Evolutionary conservation across 148 eudicot species (phyloP).

Genomic region (Limonium bicolor): DNA sequence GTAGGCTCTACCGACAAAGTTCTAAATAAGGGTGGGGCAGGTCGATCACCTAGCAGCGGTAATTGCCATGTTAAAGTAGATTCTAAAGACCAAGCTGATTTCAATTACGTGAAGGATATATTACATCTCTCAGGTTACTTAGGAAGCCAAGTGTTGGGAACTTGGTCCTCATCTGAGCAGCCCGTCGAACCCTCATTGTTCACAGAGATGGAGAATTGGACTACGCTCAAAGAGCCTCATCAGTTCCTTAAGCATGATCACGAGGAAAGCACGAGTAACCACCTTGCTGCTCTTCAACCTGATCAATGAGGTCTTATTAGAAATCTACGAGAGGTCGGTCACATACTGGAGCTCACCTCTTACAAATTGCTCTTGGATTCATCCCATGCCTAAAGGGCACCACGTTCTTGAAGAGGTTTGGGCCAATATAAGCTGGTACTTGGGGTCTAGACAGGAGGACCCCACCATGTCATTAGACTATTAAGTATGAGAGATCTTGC

Average conservation of each 20-base stretch:
- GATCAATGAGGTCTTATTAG: conserved; percentile 47
- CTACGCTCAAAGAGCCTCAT: conserved; percentile 8
- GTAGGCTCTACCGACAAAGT: too few relatives aligned
- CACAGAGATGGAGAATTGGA: conserved; percentile 31
- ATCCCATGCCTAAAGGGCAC: conserved; percentile 53
- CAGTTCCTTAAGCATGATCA: conserved; percentile 9
- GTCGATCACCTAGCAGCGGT: neutral
- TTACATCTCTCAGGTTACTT: conserved; percentile 51
- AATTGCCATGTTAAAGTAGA: conserved; percentile 8
- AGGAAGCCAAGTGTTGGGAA: conserved; percentile 28
- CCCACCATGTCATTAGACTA: conserved; percentile 26
- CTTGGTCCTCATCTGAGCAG: conserved; percentile 42
- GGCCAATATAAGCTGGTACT: conserved; percentile 36
- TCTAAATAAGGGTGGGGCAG: neutral
- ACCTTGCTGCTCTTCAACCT: conserved; percentile 53
- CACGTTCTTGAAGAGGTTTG: conserved; percentile 65
- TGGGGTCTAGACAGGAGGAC: conserved; percentile 23
- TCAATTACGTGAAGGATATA: conserved; percentile 43
- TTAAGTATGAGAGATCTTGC: conserved; percentile 37
- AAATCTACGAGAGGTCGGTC: conserved; percentile 41
- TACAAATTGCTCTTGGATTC: conserved; percentile 24
- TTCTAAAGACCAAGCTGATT: conserved; percentile 18
- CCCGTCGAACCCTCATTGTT: conserved; percentile 52
- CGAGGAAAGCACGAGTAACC: conserved; percentile 13
- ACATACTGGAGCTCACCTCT: conserved; percentile 38